A percentile compares a stretch with the other conserved stretches of the same genome.
phyloP scores from a whole-genome alignment of 305 asterid genomes.

The Ilex paraguariensis region DNA sequence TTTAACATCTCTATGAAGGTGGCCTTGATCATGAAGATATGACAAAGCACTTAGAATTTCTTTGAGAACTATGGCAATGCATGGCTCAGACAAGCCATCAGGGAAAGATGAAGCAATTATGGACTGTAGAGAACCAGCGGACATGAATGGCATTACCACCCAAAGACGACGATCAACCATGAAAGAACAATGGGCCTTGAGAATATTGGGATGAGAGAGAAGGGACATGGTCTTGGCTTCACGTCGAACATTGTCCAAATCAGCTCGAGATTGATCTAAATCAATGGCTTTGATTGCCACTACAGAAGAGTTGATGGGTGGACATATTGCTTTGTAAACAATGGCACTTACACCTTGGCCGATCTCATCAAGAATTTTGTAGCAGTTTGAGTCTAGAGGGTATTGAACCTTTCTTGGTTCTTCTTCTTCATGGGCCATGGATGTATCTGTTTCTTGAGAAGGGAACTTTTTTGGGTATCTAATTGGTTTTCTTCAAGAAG shows the following conservation, averaged over 20 bases:
- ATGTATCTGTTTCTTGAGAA: neutral
- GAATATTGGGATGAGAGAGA: conserved; percentile 73
- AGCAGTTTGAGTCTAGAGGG: conserved; percentile 51
- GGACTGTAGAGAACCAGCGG: conserved; percentile 74
- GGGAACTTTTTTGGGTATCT: neutral
- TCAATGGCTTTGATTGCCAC: conserved; percentile 77
- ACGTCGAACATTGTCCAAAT: conserved; percentile 52
- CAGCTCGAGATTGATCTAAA: conserved; percentile 52
- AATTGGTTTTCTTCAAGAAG: conserved; percentile 8
- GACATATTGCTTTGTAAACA: conserved; percentile 68
- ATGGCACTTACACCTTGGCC: conserved; percentile 66
- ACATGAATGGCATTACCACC: conserved; percentile 95
- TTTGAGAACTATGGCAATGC: conserved; percentile 61
- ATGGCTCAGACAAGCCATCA: conserved; percentile 66
- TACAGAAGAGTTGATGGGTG: conserved; percentile 37
- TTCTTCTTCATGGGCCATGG: conserved; percentile 37
- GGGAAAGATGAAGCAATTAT: conserved; percentile 61
- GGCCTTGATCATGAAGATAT: conserved; percentile 87
- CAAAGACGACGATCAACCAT: conserved; percentile 60
- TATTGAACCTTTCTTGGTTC: conserved; percentile 20
- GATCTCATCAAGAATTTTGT: conserved; percentile 53
- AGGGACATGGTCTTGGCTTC: conserved; percentile 70
- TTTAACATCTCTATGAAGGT: conserved; percentile 70
- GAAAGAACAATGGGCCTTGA: conserved; percentile 74
- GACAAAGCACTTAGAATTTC: conserved; percentile 54